Evolutionary conservation across 2,329 filamentous ascomycete species (phyloP).

Genomic region (Epicoccum sorghinum): DNA sequence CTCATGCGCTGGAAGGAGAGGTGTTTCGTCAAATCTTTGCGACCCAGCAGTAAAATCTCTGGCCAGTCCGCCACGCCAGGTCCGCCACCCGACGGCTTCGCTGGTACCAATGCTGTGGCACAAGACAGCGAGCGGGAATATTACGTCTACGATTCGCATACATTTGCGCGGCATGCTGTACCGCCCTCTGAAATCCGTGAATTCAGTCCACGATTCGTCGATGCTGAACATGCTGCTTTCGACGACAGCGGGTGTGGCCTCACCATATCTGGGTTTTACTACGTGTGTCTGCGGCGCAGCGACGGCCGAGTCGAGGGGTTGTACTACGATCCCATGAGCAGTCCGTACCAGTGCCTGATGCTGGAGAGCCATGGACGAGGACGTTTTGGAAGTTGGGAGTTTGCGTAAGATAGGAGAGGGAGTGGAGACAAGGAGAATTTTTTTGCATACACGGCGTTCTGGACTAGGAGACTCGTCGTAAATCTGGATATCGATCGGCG

Average conservation of each 20-base stretch:
- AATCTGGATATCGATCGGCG: background rate
- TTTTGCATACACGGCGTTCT: slow-evolving; percentile 1
- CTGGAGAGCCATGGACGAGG: slow-evolving; percentile 48
- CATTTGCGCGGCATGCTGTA: slow-evolving; percentile 2
- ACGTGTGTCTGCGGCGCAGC: slow-evolving; percentile 54
- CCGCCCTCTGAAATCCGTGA: background rate
- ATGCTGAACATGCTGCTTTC: slow-evolving; percentile 33
- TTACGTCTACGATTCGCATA: slow-evolving; percentile 5
- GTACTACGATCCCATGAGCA: slow-evolving; percentile 62
- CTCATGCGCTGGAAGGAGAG: slow-evolving; percentile 64
- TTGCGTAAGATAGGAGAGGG: slow-evolving; percentile 19
- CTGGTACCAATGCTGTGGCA: background rate
- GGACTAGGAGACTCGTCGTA: background rate
- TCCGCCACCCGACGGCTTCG: slow-evolving; percentile 8
- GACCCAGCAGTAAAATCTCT: slow-evolving; percentile 16
- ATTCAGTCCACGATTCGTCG: background rate
- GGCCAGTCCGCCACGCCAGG: slow-evolving; percentile 12
- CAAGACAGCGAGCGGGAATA: background rate
- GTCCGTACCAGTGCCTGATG: slow-evolving; percentile 59
- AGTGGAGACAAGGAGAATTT: background rate
- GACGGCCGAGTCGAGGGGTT: slow-evolving; percentile 58
- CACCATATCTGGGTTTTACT: slow-evolving; percentile 63
- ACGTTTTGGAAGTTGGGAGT: slow-evolving; percentile 47
- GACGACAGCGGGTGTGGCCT: slow-evolving; percentile 51
- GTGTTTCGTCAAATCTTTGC: slow-evolving; percentile 53